Evolutionary conservation across 139 green algal genomes (phyloP), one percentile per base, ranked within the genome.

Genomic region (Parachlorella kessleri): DNA sequence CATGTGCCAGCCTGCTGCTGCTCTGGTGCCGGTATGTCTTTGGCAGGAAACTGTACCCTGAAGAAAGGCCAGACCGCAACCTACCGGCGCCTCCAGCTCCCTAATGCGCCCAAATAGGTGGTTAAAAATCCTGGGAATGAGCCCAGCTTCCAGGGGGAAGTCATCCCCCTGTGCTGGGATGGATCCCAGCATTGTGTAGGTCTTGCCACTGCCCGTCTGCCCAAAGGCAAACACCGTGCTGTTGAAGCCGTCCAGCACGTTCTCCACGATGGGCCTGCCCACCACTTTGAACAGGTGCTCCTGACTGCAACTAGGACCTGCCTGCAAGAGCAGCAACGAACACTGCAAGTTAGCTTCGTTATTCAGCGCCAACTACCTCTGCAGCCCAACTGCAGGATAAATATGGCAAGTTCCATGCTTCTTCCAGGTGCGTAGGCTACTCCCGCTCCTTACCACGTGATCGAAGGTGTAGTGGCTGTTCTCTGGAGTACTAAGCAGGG

Each of bases 121-220:
- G 71, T 94, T 81, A 71, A 98, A 96, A 3, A 97, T 84, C 1
- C 94, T 85, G 1, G 90, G 91, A 0, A 89, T 94, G n/a, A 98
- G 78, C 2, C 95, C 95, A 18, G 74, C 74, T 1, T 30, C 65
- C 30, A 86, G 55, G 9, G 37, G 28, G 8, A 24, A 4, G n/a
- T 24, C 36, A n/a, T 24, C 70, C 5, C 68, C 28, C 37, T 23
- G 9, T 18, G n/a, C 10, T 3, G 36, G 4, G 23, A 85, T 76
- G 89, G 73, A 3, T 85, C 36, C 92, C 28, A 94, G 75, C 84
- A 96, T 93, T 9, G 92, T 95, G 77, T 94, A 76, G 0, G 92
- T 96, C 72, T 96, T 94, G 67, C 90, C 88, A 24, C 78, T 78
- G 33, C 92, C 90, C 10, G 92, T 95, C 81, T 95, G 76, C 1